Evolutionary conservation across 257 asterid species (phyloP), one percentile per base, ranked within the genome.

Genomic region (Ballota nigra): DNA sequence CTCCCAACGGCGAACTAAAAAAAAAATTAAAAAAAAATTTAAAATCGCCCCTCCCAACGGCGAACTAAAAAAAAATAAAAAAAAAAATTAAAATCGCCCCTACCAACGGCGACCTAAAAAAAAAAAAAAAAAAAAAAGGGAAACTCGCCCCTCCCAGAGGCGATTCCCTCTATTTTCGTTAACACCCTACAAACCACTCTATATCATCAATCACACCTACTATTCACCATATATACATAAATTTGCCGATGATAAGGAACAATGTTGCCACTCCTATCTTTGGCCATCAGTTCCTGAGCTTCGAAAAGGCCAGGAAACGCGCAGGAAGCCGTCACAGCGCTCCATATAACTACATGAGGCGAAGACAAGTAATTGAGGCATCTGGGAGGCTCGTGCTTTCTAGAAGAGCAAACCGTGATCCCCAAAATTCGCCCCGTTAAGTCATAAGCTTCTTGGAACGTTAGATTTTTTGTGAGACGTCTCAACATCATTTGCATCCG

Each of bases 161-260:
- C n/a, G n/a, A n/a, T n/a, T n/a, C n/a, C n/a, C n/a, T n/a, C n/a
- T n/a, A n/a, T n/a, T n/a, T n/a, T n/a, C n/a, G n/a, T n/a, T n/a
- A n/a, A n/a, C n/a, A n/a, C n/a, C n/a, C n/a, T n/a, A n/a, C n/a
- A n/a, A n/a, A n/a, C n/a, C n/a, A n/a, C n/a, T n/a, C n/a, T n/a
- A n/a, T n/a, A n/a, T n/a, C n/a, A n/a, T n/a, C n/a, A n/a, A n/a
- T n/a, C n/a, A n/a, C n/a, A n/a, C n/a, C n/a, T n/a, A n/a, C n/a
- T n/a, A n/a, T n/a, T n/a, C n/a, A n/a, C n/a, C n/a, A n/a, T n/a
- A n/a, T n/a, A n/a, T n/a, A n/a, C n/a, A n/a, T n/a, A n/a, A n/a
- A n/a, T n/a, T n/a, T n/a, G n/a, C n/a, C n/a, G 99, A 73, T 94
- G 99, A 66, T 94, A 94, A 28, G 99, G 99, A 69, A 94, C 97